A percentile compares a stretch with the other conserved stretches of the same genome.
Evolutionary conservation across 371 early-diverging fungal genomes (phyloP).

Genomic region (Umbelopsis sp.): DNA sequence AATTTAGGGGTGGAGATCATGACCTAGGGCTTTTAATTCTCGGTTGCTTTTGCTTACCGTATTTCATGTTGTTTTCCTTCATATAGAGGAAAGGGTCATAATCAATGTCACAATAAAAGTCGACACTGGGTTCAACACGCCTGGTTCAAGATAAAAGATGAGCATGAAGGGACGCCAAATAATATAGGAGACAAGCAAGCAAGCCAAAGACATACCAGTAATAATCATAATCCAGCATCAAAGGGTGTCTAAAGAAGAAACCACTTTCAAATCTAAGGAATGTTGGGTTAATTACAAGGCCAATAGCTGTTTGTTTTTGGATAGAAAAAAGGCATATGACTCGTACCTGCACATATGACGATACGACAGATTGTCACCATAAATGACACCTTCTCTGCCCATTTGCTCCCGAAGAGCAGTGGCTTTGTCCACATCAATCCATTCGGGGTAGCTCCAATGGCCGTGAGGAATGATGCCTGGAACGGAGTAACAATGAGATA

Average conservation of each 20-base stretch:
- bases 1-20: neutral
- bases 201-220: constrained; percentile 69
- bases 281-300: neutral
- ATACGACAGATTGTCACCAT: constrained; percentile 85
- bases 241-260: constrained; percentile 81
- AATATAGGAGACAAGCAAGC: neutral
- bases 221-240: constrained; percentile 78
- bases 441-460: constrained; percentile 83
- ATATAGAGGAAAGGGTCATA: constrained; percentile 92
- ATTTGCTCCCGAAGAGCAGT: constrained; percentile 58
- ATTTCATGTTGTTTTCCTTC: constrained; percentile 81
- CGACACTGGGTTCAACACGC: constrained; percentile 91
- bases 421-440: constrained; percentile 77
- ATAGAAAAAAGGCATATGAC: neutral
- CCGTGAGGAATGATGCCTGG: constrained; percentile 70
- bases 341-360: constrained; percentile 89
- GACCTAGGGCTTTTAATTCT: neutral
- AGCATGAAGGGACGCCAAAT: neutral
- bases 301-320: neutral
- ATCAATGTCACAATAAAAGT: constrained; percentile 84
- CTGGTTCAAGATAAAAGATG: constrained; percentile 6
- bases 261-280: constrained; percentile 79
- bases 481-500: neutral
- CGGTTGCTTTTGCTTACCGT: constrained; percentile 47
- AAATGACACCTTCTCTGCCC: constrained; percentile 71